These are phyloP conservation scores for Orbilia brochopaga DNA, from an alignment of 2,329 filamentous ascomycete genomes.

Conservation along the genomic window DNA sequence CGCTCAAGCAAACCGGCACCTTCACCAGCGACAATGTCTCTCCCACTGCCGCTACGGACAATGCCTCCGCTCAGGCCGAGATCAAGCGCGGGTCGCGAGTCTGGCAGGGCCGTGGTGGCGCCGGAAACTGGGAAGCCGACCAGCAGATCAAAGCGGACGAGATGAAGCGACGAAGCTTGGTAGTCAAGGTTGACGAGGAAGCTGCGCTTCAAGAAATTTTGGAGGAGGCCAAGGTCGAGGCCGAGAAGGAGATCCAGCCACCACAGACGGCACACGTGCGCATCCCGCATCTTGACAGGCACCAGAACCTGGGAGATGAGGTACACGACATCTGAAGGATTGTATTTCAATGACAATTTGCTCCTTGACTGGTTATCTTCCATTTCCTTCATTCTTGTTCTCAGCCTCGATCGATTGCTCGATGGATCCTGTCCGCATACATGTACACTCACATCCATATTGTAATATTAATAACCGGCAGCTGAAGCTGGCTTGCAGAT, in stretches of 20 bases:
- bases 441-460: not conserved
- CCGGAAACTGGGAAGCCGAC: slow-evolving; percentile 48
- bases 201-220: slow-evolving; percentile 26
- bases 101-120: slow-evolving; percentile 48
- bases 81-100: slow-evolving; percentile 40
- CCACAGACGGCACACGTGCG: slow-evolving; percentile 37
- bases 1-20: slow-evolving; percentile 39
- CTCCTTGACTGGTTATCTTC: too few relatives aligned
- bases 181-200: slow-evolving; percentile 22
- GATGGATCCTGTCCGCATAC: too few relatives aligned
- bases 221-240: slow-evolving; percentile 35
- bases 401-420: too few relatives aligned
- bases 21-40: slow-evolving; percentile 19
- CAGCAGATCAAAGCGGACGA: slow-evolving; percentile 39
- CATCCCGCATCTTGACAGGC: slow-evolving; percentile 38
- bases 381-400: too few relatives aligned
- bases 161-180: slow-evolving; percentile 34
- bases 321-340: slow-evolving; percentile 34
- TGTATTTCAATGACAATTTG: not conserved
- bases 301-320: slow-evolving; percentile 44
- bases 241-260: slow-evolving; percentile 39
- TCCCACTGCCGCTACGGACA: slow-evolving; percentile 8
- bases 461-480: slow-evolving; percentile 15
- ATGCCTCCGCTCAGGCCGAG: slow-evolving; percentile 3
- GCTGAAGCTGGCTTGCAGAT: too few relatives aligned